Evolutionary conservation across 2,329 filamentous ascomycete species (phyloP), one percentile per base, ranked within the genome.

Genomic region (Colletotrichum sp.): DNA sequence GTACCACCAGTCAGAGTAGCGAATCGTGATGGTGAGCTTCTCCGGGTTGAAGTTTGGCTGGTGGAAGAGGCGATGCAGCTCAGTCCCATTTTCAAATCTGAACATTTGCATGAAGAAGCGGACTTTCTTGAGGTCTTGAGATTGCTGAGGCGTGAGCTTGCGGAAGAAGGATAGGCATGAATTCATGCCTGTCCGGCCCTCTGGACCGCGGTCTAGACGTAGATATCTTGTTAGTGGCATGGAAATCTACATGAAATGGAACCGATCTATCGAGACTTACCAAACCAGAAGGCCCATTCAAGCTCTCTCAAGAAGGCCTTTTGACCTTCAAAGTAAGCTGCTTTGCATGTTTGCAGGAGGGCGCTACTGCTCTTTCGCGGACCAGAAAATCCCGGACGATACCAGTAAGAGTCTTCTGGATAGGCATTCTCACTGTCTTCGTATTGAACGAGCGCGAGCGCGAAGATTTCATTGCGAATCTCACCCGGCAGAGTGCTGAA

Each of bases 1-100:
- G 21, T 65, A 80, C 86, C 86, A 89, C 82, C 87, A 89, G 75
- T 90, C 88, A 4, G 87, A 83, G 73, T 90, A 88, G 0, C 88
- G 84, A 9, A 90, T 83, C 0, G 87, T 89, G 13, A 90, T 78
- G 0, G 84, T 87, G 2, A 90, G 66, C 3, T 74, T 78, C 2
- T 79, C 80, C 0, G 87, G 86, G 8, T 79, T 73, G 36, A 88
- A 82, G 14, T 79, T 69, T 0, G 75, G 77, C 56, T 79, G 79
- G 0, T 26, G 18, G 0, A 87, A 76, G 1, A 87, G 66, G 0
- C 24, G 2, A 8, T 76, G 36, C 2, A 87, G 73, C 14, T 28
- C 21, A 0, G 36, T 7, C 0, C 82, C 81, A 0, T 76, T 52
- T 65, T 88, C 83, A 6, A 88, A 79, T 26, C 69, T 78, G 67